Conservation (phyloP, 164 flowering plant species). For the Cinnamomum micranthum region DNA sequence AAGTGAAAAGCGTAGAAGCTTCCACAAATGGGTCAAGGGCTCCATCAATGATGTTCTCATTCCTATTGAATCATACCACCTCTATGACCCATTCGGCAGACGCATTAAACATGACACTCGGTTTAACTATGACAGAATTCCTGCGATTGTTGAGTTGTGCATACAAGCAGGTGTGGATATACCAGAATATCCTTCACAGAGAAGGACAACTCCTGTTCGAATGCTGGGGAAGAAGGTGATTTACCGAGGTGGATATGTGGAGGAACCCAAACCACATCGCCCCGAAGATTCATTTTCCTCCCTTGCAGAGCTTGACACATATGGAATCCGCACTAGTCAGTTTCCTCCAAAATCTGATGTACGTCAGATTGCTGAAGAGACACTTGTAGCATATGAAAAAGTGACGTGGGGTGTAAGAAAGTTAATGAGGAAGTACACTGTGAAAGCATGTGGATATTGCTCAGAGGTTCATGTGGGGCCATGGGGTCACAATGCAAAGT, state of each 20-base stretch:
- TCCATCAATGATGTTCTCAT: slow-evolving; percentile 72
- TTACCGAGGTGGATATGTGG: slow-evolving; percentile 65
- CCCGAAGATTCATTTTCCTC: slow-evolving; percentile 27
- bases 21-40: slow-evolving; percentile 85
- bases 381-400: slow-evolving; percentile 63
- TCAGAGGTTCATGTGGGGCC: slow-evolving; percentile 97
- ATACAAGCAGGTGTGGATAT: slow-evolving; percentile 93
- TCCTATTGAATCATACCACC: slow-evolving; percentile 89
- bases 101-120: slow-evolving; percentile 83
- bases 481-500: slow-evolving; percentile 90
- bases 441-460: slow-evolving; percentile 96
- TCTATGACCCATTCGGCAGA: slow-evolving; percentile 85
- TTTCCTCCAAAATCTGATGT: slow-evolving; percentile 49
- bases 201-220: slow-evolving; percentile 71
- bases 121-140: slow-evolving; percentile 81
- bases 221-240: slow-evolving; percentile 82
- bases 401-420: slow-evolving; percentile 56
- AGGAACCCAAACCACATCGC: slow-evolving; percentile 47
- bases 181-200: slow-evolving; percentile 79
- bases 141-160: slow-evolving; percentile 94
- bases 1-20: slow-evolving; percentile 43
- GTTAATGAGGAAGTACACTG: slow-evolving; percentile 75
- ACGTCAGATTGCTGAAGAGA: slow-evolving; percentile 55
- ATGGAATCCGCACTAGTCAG: slow-evolving; percentile 29
- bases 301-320: slow-evolving; percentile 58